phyloP scores from a whole-genome alignment of 225 moss, liverwort and hornwort species.

The Marchantia polymorpha region DNA sequence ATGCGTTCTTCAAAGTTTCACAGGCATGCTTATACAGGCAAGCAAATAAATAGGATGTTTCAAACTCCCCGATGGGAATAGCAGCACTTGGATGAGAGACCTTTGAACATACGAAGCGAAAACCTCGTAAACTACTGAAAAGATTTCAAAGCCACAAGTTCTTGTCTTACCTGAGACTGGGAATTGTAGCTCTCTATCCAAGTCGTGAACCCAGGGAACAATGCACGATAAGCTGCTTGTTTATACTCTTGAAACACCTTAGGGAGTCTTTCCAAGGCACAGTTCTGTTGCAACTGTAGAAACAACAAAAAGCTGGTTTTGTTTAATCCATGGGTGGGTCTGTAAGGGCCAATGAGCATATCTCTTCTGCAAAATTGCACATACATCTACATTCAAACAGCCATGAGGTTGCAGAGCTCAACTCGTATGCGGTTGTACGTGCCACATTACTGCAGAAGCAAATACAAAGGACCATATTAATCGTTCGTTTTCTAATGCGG shows the following conservation, averaged over 20 bases:
- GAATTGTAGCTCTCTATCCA: conserved; percentile 62
- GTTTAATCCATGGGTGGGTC: not conserved
- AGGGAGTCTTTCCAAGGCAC: conserved; percentile 67
- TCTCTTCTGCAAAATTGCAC: not conserved
- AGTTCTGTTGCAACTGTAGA: conserved; percentile 83
- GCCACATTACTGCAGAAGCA: no score
- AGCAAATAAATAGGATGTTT: not conserved
- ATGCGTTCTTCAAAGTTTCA: not conserved
- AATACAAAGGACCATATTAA: no score
- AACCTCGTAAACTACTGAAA: no score
- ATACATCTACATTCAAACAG: not conserved
- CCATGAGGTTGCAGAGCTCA: not conserved
- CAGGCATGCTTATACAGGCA: no score
- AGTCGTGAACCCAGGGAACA: conserved; percentile 59
- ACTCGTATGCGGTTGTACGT: not conserved
- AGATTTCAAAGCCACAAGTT: not conserved
- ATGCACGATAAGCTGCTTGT: conserved; percentile 52
- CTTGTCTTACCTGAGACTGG: conserved; percentile 48
- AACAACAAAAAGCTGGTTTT: not conserved
- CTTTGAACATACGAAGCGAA: no score
- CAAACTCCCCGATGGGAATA: not conserved
- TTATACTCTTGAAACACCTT: conserved; percentile 69
- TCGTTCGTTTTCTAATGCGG: no score
- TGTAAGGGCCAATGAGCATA: not conserved
- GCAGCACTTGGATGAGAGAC: no score